A percentile compares a stretch with the other conserved stretches of the same genome.
These are phyloP conservation scores for Chloroidium sp. DNA, from an alignment of 163 green algal genomes.

Conservation along the genomic window DNA sequence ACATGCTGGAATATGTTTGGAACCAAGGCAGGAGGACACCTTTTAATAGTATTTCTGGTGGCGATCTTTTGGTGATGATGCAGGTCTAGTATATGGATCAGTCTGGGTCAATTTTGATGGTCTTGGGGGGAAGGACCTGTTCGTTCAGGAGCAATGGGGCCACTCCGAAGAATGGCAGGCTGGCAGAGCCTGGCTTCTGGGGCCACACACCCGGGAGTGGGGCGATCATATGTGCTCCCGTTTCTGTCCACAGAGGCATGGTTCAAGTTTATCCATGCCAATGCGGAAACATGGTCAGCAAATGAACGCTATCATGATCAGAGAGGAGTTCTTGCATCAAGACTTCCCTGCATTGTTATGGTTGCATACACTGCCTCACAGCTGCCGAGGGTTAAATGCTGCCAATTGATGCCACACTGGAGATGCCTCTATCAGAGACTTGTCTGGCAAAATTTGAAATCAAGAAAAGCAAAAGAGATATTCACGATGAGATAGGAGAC, in stretches of 20 bases:
- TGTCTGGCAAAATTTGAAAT: too few species aligned
- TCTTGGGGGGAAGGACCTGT: conserved; percentile 25
- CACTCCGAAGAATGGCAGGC: conserved; percentile 80
- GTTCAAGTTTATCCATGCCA: not conserved
- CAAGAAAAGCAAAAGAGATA: too few species aligned
- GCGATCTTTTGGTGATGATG: too few species aligned
- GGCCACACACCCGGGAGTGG: conserved; percentile 58
- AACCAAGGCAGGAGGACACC: too few species aligned
- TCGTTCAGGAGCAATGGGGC: conserved; percentile 65
- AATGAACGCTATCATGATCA: not conserved
- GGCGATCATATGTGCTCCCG: conserved; percentile 79
- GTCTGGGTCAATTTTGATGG: too few species aligned
- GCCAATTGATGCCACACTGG: too few species aligned
- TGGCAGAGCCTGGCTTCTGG: conserved; percentile 72
- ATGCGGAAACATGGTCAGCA: not conserved
- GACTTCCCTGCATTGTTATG: not conserved
- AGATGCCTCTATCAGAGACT: too few species aligned
- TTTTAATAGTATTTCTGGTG: too few species aligned
- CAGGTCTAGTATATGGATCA: too few species aligned
- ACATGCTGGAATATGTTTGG: too few species aligned
- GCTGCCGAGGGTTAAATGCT: too few species aligned
- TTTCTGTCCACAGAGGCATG: conserved; percentile 49
- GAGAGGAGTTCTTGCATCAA: not conserved
- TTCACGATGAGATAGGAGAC: too few species aligned
- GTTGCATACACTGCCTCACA: not conserved